A percentile compares a stretch with the other conserved stretches of the same genome.
phyloP scores from a whole-genome alignment of 495 filamentous ascomycete species.

The Neurospora pannonica region DNA sequence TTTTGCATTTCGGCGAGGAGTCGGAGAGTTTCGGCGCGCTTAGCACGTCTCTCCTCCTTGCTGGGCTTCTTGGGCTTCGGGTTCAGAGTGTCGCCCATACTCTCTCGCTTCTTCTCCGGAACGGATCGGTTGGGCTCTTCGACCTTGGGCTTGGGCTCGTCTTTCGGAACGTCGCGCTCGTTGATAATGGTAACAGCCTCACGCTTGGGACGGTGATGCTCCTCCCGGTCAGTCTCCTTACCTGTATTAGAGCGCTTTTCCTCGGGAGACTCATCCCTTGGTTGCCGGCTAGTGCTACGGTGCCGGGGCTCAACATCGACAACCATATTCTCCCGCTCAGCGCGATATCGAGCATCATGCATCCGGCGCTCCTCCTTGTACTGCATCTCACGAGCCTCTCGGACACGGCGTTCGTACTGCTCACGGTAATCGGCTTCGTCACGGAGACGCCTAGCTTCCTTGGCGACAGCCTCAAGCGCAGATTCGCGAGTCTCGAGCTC shows the following conservation, averaged over 20 bases:
- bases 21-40: conserved; percentile 17
- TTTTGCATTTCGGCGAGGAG: conserved; percentile 19
- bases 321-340: conserved; percentile 7
- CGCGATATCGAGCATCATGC: conserved; percentile 14
- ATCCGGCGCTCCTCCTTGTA: conserved; percentile 15
- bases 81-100: conserved; percentile 6
- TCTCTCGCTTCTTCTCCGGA: conserved; percentile 10
- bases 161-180: conserved; percentile 23
- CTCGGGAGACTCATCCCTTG: conserved; percentile 10
- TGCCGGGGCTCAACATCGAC: conserved; percentile 1
- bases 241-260: conserved; percentile 11
- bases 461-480: background rate
- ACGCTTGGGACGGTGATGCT: conserved; percentile 11
- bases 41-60: conserved; percentile 14
- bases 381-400: conserved; percentile 16
- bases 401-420: conserved; percentile 16
- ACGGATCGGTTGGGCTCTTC: background rate
- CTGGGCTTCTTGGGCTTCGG: conserved; percentile 10
- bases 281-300: background rate
- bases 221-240: conserved; percentile 17
- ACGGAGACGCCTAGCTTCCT: conserved; percentile 14
- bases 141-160: conserved; percentile 12
- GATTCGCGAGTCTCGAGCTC: background rate
- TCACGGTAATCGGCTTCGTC: conserved; percentile 19
- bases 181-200: conserved; percentile 14